Conservation (phyloP, 768 basidiomycete genomes). For the Russula virescens region DNA sequence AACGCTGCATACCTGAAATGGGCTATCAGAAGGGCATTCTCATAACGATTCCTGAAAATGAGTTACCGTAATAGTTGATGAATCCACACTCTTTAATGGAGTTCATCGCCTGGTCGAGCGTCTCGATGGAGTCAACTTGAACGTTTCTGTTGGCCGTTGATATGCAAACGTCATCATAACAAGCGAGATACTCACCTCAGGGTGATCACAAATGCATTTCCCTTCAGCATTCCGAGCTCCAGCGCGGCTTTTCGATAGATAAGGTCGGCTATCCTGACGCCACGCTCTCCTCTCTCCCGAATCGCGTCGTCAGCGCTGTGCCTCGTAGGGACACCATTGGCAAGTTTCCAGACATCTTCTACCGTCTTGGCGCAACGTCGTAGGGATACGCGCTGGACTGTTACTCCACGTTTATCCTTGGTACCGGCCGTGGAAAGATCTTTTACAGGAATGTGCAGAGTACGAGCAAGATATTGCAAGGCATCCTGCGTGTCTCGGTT, state of each 20-base stretch:
- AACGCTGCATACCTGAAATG: constrained; percentile 88
- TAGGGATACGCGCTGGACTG: constrained; percentile 85
- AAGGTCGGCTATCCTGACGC: constrained; percentile 82
- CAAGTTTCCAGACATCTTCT: constrained; percentile 78
- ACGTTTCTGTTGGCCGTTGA: constrained; percentile 57
- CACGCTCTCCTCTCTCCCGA: constrained; percentile 78
- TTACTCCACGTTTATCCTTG: constrained; percentile 97
- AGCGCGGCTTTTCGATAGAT: constrained; percentile 76
- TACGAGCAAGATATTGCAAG: constrained; percentile 69
- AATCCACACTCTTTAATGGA: constrained; percentile 82
- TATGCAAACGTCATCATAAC: not conserved
- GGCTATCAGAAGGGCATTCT: not conserved
- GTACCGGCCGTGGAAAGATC: constrained; percentile 91
- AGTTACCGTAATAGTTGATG: constrained; percentile 92
- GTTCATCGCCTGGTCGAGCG: constrained; percentile 67
- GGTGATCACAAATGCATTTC: constrained; percentile 93
- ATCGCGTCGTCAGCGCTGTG: constrained; percentile 53
- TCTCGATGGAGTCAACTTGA: constrained; percentile 65
- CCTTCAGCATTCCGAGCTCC: constrained; percentile 94
- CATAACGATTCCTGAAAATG: not conserved
- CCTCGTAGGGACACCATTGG: constrained; percentile 59
- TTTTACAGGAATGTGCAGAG: constrained; percentile 68
- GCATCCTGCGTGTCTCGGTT: constrained; percentile 98
- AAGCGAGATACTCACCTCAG: constrained; percentile 57
- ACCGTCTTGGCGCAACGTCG: constrained; percentile 70